Conservation (phyloP, 441 rosid genomes). For the Monsonia emarginata region DNA sequence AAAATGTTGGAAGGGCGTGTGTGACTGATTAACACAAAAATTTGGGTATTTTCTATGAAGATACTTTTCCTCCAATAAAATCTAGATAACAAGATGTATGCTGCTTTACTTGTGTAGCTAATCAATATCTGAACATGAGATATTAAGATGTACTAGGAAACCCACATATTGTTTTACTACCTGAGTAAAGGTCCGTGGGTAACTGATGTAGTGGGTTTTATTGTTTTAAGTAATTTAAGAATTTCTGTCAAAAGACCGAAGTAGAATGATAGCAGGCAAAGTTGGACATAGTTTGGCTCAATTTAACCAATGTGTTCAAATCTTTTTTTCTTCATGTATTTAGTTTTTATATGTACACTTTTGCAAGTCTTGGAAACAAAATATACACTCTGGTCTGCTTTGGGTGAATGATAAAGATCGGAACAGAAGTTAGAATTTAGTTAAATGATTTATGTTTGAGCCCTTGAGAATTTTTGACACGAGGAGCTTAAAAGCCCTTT, state of each 20-base stretch:
- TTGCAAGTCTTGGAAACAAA: too few species aligned
- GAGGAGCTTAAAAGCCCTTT: too few species aligned
- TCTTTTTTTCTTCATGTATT: background rate
- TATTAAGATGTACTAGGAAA: background rate
- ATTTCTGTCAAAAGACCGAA: background rate
- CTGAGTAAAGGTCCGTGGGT: background rate
- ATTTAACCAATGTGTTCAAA: background rate
- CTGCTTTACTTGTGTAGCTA: background rate
- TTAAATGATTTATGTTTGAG: too few species aligned
- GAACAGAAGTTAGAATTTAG: too few species aligned
- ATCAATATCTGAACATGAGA: background rate
- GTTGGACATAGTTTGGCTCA: background rate
- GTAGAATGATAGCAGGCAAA: background rate
- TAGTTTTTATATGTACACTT: too few species aligned
- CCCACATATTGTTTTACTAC: background rate
- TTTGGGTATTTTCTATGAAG: background rate
- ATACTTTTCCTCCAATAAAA: background rate
- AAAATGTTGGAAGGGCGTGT: background rate
- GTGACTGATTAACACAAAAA: background rate
- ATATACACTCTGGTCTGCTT: too few species aligned
- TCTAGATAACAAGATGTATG: background rate
- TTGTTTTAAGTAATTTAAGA: background rate
- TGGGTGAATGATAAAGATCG: too few species aligned
- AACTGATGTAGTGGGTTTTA: background rate
- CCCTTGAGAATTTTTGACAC: too few species aligned